Base-by-base conservation (phyloP, 1,284 basidiomycete species). In the Fistulinella cinereoalba region DNA sequence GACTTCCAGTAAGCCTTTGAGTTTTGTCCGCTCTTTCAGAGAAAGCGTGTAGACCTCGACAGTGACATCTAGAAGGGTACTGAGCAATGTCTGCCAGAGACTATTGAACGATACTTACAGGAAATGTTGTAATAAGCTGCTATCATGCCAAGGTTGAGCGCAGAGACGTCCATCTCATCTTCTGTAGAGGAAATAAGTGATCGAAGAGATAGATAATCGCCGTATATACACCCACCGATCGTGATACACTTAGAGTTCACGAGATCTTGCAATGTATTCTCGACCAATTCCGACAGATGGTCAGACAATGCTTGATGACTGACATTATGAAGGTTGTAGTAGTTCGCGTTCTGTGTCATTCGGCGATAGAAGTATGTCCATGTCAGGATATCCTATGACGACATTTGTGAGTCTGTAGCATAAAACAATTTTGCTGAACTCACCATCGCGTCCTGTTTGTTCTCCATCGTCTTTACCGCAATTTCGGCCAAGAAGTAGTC, bases 401-500 rank as follows among this genome's bases (percentile, higher is more conserved):
- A n/a, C 15, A 13, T 8, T 21, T 15, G 18, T 58, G 12, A 63
- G 43, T 5, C 6, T 9, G 2, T 13, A 19, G 18, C 36, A 13
- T 42, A 41, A 33, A 13, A 1, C 8, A 4, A 16, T 15, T 9
- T 10, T 13, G 2, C n/a, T n/a, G 13, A 54, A 70, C 80, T 60
- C 62, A 91, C 90, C 79, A 93, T 92, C 0, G 92, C 92, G 65
- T 93, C 93, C 69, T 97, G 94, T 75, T 97, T 97, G 71, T 96
- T 97, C 73, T 98, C 95, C 52, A 99, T 97, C 4, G 96, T 99
- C 73, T 94, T 94, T 24, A 97, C 92, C 11, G 95, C 95, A 56
- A 99, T 97, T 71, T 99, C 97, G 1, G 96, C 92, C 52, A 99
- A 81, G 83, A 99, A 97, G 68, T 97, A 97, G 67, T 99, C 97